These are phyloP conservation scores for Gamarada debralockiae DNA, from an alignment of 495 filamentous ascomycete genomes.

Conservation along the genomic window DNA sequence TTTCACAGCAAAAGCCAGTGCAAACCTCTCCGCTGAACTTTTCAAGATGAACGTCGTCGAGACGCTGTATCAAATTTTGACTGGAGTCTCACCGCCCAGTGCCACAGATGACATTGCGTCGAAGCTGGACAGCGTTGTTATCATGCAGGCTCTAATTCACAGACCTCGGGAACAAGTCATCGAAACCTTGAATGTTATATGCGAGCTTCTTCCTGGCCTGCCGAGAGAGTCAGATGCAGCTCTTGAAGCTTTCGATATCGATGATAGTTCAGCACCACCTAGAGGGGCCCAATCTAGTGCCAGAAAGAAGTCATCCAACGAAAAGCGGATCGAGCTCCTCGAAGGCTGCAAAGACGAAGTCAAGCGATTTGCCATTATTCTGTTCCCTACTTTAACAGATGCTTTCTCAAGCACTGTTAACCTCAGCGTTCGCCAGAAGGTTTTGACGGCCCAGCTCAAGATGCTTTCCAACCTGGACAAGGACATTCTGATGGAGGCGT, in stretches of 20 bases:
- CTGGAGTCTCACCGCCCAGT: slow-evolving; percentile 86
- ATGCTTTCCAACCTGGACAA: slow-evolving; percentile 95
- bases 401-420: slow-evolving; percentile 99
- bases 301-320: slow-evolving; percentile 60
- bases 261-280: slow-evolving; percentile 29
- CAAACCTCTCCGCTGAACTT: slow-evolving; percentile 79
- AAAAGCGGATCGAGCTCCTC: slow-evolving; percentile 74
- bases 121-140: slow-evolving; percentile 93
- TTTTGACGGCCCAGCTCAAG: slow-evolving; percentile 90
- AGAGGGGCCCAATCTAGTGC: slow-evolving; percentile 9
- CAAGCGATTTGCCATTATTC: slow-evolving; percentile 85
- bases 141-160: slow-evolving; percentile 98
- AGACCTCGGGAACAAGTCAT: slow-evolving; percentile 94
- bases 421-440: slow-evolving; percentile 94
- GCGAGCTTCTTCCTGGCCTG: slow-evolving; percentile 81
- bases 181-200: slow-evolving; percentile 96
- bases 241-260: slow-evolving; percentile 39
- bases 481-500: slow-evolving; percentile 76
- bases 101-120: slow-evolving; percentile 76
- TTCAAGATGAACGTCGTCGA: slow-evolving; percentile 98
- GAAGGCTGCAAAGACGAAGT: slow-evolving; percentile 79
- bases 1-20: slow-evolving; percentile 83
- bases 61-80: slow-evolving; percentile 96
- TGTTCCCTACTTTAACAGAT: slow-evolving; percentile 96
- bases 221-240: slow-evolving; percentile 45